Evolutionary conservation across 1,284 basidiomycete species (phyloP).

Genomic region (Hymenochaete sp.): DNA sequence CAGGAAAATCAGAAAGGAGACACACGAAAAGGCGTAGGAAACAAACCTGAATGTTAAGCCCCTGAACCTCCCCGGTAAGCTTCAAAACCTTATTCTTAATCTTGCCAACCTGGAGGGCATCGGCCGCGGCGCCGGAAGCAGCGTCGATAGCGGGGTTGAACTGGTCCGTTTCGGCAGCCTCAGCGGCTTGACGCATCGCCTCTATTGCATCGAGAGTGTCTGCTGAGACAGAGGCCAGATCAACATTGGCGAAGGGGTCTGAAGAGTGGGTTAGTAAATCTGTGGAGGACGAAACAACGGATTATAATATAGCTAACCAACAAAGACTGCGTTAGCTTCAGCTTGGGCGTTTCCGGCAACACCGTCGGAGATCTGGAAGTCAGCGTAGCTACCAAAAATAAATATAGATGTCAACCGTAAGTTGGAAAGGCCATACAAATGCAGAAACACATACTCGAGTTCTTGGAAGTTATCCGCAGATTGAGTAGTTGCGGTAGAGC

Average conservation of each 20-base stretch:
- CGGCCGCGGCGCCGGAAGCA: constrained; percentile 31
- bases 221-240: constrained; percentile 23
- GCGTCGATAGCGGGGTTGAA: constrained; percentile 39
- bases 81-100: constrained; percentile 42
- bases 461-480: constrained; percentile 20
- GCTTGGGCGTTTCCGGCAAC: constrained; percentile 34
- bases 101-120: constrained; percentile 15
- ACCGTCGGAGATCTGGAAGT: constrained; percentile 37
- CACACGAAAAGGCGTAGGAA: background rate
- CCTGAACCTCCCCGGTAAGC: constrained; percentile 35
- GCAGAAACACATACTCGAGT: constrained; percentile 17
- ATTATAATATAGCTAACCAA: constrained; percentile 36
- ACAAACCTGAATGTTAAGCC: constrained; percentile 30
- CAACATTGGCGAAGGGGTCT: constrained; percentile 11
- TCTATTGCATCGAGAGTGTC: constrained; percentile 28
- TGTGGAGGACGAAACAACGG: constrained; percentile 32
- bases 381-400: constrained; percentile 27
- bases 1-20: background rate
- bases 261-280: constrained; percentile 35
- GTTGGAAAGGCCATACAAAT: background rate
- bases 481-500: constrained; percentile 9
- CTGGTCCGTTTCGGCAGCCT: constrained; percentile 30
- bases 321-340: constrained; percentile 36
- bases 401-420: background rate
- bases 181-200: constrained; percentile 37